A percentile compares a stretch with the other conserved stretches of the same genome.
Conservation (phyloP, 1,284 basidiomycete genomes). For the Agroathelia rolfsii region DNA sequence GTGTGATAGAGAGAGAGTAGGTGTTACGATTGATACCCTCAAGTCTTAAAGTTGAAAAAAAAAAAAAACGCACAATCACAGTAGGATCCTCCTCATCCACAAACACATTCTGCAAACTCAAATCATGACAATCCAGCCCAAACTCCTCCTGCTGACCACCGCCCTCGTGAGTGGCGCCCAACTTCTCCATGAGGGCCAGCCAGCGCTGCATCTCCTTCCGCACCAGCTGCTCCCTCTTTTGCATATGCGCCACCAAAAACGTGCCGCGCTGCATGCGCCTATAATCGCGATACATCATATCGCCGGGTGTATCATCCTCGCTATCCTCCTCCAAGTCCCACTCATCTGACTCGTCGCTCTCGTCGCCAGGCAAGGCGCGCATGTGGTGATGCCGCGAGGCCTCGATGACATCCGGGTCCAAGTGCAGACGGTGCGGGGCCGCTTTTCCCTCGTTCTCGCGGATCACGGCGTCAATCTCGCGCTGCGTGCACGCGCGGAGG, state of each 20-base stretch:
- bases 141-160: conserved; percentile 40
- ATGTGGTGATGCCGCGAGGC: conserved; percentile 60
- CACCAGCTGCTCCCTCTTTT: conserved; percentile 49
- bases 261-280: conserved; percentile 66
- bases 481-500: conserved; percentile 48
- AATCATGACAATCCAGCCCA: conserved; percentile 66
- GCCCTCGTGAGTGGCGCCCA: conserved; percentile 25
- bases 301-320: conserved; percentile 57
- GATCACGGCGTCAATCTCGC: conserved; percentile 59
- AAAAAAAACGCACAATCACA: conserved; percentile 46
- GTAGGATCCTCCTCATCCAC: conserved; percentile 59
- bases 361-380: conserved; percentile 53
- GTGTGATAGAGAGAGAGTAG: conserved; percentile 6
- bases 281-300: conserved; percentile 70
- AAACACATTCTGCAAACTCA: conserved; percentile 73
- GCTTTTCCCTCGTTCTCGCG: conserved; percentile 66
- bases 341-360: conserved; percentile 62
- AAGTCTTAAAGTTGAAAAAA: conserved; percentile 7
- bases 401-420: conserved; percentile 65
- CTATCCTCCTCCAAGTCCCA: conserved; percentile 68
- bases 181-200: conserved; percentile 51
- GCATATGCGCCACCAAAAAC: conserved; percentile 61
- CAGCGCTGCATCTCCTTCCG: conserved; percentile 61
- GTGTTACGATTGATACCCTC: conserved; percentile 1
- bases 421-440: conserved; percentile 62